A percentile compares a stretch with the other conserved stretches of the same genome.
Evolutionary conservation across 2,329 filamentous ascomycete species (phyloP).

Genomic region (Penicillium griseofulvum): DNA sequence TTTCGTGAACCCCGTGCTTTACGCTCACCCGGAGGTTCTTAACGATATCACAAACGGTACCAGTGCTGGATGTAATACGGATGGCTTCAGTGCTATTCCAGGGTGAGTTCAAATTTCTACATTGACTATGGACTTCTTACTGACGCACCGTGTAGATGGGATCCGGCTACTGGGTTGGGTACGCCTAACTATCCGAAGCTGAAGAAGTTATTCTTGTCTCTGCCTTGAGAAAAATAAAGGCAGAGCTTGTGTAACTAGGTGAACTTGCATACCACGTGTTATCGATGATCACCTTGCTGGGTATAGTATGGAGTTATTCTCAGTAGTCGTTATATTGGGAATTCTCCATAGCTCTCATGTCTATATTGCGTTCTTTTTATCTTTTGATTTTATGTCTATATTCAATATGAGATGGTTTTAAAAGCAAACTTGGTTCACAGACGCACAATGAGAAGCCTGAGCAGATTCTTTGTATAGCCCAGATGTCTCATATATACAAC

Average conservation of each 20-base stretch:
- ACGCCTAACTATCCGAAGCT: constrained; percentile 33
- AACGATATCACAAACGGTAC: constrained; percentile 45
- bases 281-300: background rate
- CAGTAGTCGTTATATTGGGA: no score
- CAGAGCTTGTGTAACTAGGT: background rate
- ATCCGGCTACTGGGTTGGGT: constrained; percentile 33
- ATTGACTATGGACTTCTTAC: background rate
- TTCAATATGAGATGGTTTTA: background rate
- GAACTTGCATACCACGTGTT: background rate
- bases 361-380: background rate
- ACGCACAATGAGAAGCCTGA: background rate
- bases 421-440: background rate
- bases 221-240: constrained; percentile 13
- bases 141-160: constrained; percentile 22
- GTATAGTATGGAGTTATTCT: background rate
- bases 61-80: constrained; percentile 27
- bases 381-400: background rate
- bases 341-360: background rate
- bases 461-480: background rate
- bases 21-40: constrained; percentile 33
- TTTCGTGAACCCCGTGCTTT: constrained; percentile 52
- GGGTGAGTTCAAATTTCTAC: constrained; percentile 14
- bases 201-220: constrained; percentile 27
- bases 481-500: background rate
- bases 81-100: constrained; percentile 28